Evolutionary conservation across 148 eudicot genomes (phyloP), one percentile per base, ranked within the genome.

Genomic region (Vaccinium macrocarpon): DNA sequence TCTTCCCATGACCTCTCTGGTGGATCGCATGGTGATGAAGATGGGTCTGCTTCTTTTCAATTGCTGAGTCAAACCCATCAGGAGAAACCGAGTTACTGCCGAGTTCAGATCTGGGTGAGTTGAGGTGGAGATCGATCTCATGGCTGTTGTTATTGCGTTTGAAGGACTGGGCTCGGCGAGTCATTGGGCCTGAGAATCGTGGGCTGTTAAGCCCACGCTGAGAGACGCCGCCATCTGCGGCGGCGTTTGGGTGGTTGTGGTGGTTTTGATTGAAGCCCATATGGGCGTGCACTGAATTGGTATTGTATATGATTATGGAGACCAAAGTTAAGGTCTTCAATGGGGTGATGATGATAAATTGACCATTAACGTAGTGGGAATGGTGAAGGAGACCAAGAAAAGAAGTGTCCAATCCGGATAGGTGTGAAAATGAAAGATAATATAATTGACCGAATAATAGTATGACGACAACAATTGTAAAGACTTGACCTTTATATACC

Each of bases 81-180:
- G 25, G 76, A 61, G 92, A 79, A 87, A 35, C 62, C 0, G 89
- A 82, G 75, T 18, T 81, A 16, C 64, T 27, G 21, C 83, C 79
- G 14, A 84, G 84, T 82, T 94, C 95, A 84, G 99, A 94, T 94
- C 97, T 90, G 86, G 99, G 98, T 8, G 98, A 94, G 90, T 81
- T 92, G 59, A 93, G 85, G 1, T 55, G 86, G 14, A 94, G 77
- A 78, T 94, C 94, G 50, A 94, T 91, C 84, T 94, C 91, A 35
- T 93, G 93, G 64, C 59, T 80, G 25, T 27, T 68, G 72, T 73
- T 82, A 84, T 78, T 87, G 82, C 95, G 92, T 75, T 96, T 94
- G 86, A 95, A 95, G 29, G 98, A 94, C 5, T 91, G 95, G 1
- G 95, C 93, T 61, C 99, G 85, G 55, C 99, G 98, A n/a, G 98